A percentile compares a stretch with the other conserved stretches of the same genome.
Evolutionary conservation across 2,329 filamentous ascomycete genomes (phyloP).

Genomic region (Corniculantispora saksenae): DNA sequence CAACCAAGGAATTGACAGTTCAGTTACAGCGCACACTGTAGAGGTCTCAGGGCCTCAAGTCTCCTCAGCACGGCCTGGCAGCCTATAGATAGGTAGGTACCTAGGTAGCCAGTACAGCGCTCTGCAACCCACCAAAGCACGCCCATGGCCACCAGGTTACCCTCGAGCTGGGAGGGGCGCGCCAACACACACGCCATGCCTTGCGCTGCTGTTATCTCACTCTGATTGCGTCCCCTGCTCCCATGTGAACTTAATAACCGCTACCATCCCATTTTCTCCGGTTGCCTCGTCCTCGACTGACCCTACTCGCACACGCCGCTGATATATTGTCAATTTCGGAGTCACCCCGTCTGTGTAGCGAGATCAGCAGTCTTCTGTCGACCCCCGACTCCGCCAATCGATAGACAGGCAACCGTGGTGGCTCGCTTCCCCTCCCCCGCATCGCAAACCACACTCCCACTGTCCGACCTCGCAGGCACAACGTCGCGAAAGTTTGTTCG

Average conservation of each 20-base stretch:
- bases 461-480: slow-evolving; percentile 19
- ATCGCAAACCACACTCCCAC: slow-evolving; percentile 1
- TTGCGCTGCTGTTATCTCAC: not conserved
- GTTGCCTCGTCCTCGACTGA: not conserved
- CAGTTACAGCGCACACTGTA: not conserved
- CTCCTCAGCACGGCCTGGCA: not conserved
- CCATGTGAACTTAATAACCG: slow-evolving; percentile 13
- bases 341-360: not conserved
- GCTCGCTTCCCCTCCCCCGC: slow-evolving; percentile 19
- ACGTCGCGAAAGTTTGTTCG: slow-evolving; percentile 26
- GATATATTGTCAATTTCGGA: not conserved
- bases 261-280: not conserved
- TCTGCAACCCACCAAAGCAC: too few species aligned
- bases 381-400: not conserved
- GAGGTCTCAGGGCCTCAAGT: not conserved
- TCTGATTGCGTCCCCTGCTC: slow-evolving; percentile 15
- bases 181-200: slow-evolving; percentile 9
- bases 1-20: not conserved
- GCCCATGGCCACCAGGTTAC: not conserved
- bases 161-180: slow-evolving; percentile 13
- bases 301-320: not conserved
- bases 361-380: not conserved
- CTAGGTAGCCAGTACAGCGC: too few species aligned
- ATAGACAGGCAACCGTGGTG: not conserved
- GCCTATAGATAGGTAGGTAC: too few species aligned